Evolutionary conservation across 1,284 basidiomycete genomes (phyloP), one percentile per base, ranked within the genome.

Genomic region (Filobasidium uniguttulatum): DNA sequence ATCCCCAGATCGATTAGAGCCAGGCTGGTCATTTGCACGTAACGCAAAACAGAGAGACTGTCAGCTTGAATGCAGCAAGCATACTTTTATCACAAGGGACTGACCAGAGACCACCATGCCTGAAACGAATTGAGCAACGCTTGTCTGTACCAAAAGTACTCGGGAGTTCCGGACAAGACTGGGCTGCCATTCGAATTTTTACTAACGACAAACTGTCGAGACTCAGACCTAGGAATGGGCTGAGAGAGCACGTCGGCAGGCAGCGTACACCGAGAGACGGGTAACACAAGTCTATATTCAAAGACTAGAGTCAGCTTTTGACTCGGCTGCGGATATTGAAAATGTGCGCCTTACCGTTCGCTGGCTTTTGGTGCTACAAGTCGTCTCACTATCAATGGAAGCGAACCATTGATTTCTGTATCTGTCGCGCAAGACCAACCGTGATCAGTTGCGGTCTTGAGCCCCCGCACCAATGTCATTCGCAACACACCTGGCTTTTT

Each of bases 101-200:
- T 26, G 15, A 43, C 40, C 14, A 43, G 40, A 15, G 40, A 28
- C 40, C 40, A 43, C 26, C 40, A 29, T 12, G 40, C 40, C 12
- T 19, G 23, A 14, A 43, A 28, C 20, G 40, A 28, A 5, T 15
- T 76, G 59, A 94, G 77, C 10, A 97, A 70, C 55, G 82, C 79
- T 63, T 97, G 85, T 26, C 90, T 76, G 62, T 90, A 91, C 93
- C 91, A 97, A 70, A 97, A 97, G 14, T 90, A 65, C 60, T 86
- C 82, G 30, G 80, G 74, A 58, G 84, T 80, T 8, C 72, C 62
- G 33, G 70, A 72, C 54, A 81, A 75, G 59, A 87, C 81, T 36
- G 68, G 68, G 3, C 70, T 64, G 1, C 79, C 76, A 48, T 84
- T 70, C 49, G 74, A 75, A 9, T 80, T 77, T 60, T 85, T 85